Conservation (phyloP, 2,329 filamentous ascomycete species). For the Ceratocystis colombiana region DNA sequence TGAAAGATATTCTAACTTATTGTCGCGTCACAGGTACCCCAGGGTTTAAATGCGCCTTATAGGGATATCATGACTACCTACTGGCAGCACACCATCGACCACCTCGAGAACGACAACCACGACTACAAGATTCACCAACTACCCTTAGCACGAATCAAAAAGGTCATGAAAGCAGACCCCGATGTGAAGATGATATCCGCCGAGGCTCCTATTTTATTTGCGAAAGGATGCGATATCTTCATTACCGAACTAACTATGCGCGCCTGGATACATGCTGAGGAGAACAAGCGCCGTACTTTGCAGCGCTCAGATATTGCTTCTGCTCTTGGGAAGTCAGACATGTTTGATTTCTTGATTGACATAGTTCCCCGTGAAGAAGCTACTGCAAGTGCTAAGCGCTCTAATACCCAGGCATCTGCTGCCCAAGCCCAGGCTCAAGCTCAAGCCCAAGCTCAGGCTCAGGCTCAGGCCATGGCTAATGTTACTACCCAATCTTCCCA, state of each 20-base stretch:
- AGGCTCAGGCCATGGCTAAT: slow-evolving; percentile 18
- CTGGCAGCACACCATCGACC: slow-evolving; percentile 97
- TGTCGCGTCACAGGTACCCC: slow-evolving; percentile 61
- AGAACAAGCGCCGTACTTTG: slow-evolving; percentile 92
- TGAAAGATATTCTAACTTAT: neutral
- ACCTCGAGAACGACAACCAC: slow-evolving; percentile 87
- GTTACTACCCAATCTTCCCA: slow-evolving; percentile 5
- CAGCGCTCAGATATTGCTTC: slow-evolving; percentile 95
- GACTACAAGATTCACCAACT: slow-evolving; percentile 98
- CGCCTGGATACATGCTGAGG: slow-evolving; percentile 97
- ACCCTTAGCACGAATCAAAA: slow-evolving; percentile 96
- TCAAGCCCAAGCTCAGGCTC: slow-evolving; percentile 20
- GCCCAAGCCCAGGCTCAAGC: slow-evolving; percentile 30
- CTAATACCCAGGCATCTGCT: slow-evolving; percentile 42
- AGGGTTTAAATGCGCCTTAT: slow-evolving; percentile 84
- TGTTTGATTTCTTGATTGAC: slow-evolving; percentile 99
- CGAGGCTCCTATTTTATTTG: slow-evolving; percentile 93
- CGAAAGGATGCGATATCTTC: slow-evolving; percentile 98
- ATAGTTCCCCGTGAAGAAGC: slow-evolving; percentile 96
- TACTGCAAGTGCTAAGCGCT: slow-evolving; percentile 70
- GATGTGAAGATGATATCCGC: slow-evolving; percentile 99
- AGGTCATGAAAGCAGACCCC: slow-evolving; percentile 98
- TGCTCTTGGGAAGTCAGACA: slow-evolving; percentile 91
- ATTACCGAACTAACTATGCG: slow-evolving; percentile 99
- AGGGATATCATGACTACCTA: slow-evolving; percentile 97